These are phyloP conservation scores for Mortierella sp. DNA, from an alignment of 371 early-diverging fungal genomes.

Conservation along the genomic window DNA sequence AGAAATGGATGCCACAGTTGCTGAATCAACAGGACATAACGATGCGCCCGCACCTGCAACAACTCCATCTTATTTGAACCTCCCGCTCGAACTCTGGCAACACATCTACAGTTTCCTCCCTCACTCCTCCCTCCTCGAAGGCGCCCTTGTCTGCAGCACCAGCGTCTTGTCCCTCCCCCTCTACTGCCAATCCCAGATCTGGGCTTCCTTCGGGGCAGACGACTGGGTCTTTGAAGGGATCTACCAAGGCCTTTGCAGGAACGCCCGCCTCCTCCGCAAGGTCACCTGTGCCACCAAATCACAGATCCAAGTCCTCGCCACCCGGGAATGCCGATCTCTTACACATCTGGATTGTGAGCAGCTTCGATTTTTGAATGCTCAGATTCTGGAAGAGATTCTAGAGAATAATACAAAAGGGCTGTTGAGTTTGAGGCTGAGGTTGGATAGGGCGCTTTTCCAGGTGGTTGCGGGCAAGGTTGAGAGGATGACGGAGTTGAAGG, in stretches of 20 bases:
- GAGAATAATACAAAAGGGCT: conserved; percentile 19
- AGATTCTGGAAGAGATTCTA: conserved; percentile 25
- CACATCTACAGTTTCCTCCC: conserved; percentile 28
- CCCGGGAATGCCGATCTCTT: conserved; percentile 16
- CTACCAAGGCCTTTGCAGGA: conserved; percentile 25
- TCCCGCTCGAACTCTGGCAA: conserved; percentile 38
- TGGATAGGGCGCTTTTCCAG: conserved; percentile 28
- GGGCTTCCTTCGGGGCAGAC: conserved; percentile 25
- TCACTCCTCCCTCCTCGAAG: conserved; percentile 20
- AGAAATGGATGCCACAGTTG: not conserved
- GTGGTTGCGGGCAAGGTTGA: conserved; percentile 14
- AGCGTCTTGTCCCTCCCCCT: conserved; percentile 16
- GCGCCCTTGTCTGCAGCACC: conserved; percentile 35
- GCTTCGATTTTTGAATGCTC: conserved; percentile 30
- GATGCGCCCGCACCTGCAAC: not conserved
- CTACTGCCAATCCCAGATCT: conserved; percentile 45
- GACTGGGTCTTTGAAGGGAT: conserved; percentile 42
- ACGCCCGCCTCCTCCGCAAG: conserved; percentile 20
- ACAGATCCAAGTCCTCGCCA: conserved; percentile 12
- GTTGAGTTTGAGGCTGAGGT: conserved; percentile 22
- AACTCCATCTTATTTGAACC: conserved; percentile 9
- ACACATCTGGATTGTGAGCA: conserved; percentile 38
- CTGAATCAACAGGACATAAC: not conserved
- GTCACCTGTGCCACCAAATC: conserved; percentile 24
- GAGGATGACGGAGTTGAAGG: conserved; percentile 28